These are phyloP conservation scores for Trichoderma gamsii DNA, from an alignment of 495 filamentous ascomycete genomes.

Conservation along the genomic window DNA sequence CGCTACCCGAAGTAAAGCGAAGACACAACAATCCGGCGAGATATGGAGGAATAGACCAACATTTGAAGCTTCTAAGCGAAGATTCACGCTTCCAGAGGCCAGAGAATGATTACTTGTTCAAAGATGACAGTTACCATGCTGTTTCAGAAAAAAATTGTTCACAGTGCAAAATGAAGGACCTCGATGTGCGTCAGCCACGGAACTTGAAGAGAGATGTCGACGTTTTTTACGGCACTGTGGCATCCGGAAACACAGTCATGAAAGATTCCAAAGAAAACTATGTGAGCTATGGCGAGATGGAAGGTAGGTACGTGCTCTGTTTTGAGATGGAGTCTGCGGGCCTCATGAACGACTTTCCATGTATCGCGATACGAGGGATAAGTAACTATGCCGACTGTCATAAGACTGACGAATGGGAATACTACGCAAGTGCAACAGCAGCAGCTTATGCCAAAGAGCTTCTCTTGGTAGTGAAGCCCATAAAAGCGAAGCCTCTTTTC, in stretches of 20 bases:
- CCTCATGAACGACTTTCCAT: background rate
- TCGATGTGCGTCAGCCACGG: background rate
- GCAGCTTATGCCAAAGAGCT: slow-evolving; percentile 9
- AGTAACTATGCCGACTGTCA: slow-evolving; percentile 26
- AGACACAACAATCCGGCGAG: slow-evolving; percentile 18
- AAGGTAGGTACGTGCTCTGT: slow-evolving; percentile 13
- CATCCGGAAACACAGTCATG: slow-evolving; percentile 27
- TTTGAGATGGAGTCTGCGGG: slow-evolving; percentile 6
- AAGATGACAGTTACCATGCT: no score
- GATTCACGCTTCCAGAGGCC: background rate
- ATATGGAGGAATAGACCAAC: slow-evolving; percentile 14
- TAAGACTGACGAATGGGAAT: background rate
- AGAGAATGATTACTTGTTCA: slow-evolving; percentile 16
- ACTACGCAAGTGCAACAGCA: background rate
- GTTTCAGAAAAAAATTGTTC: background rate
- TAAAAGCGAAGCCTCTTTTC: background rate
- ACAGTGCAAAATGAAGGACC: slow-evolving; percentile 18
- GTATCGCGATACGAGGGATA: slow-evolving; percentile 30
- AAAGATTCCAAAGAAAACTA: slow-evolving; percentile 22
- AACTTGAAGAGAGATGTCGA: background rate
- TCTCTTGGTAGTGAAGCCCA: background rate
- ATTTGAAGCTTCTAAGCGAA: background rate
- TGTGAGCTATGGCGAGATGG: background rate
- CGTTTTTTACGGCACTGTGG: slow-evolving; percentile 21
- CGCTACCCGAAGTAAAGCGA: slow-evolving; percentile 18